These are phyloP conservation scores for Saccharomycopsis crataegensis DNA, from an alignment of 1,139 yeast genomes.

Conservation along the genomic window DNA sequence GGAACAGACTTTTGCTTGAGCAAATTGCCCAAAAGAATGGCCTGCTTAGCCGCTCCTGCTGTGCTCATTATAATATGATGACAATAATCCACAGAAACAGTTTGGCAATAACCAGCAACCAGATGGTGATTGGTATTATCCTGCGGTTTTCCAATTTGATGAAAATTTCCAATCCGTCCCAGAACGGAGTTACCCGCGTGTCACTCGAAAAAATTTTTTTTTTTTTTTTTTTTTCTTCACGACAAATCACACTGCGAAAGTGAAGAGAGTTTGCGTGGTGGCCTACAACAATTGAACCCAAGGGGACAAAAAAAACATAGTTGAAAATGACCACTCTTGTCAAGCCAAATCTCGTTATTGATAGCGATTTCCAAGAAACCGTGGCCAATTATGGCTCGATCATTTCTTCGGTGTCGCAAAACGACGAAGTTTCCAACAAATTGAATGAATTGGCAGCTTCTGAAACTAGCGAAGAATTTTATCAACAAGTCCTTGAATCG, in stretches of 20 bases:
- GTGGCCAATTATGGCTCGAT: constrained; percentile 14
- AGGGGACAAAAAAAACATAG: neutral
- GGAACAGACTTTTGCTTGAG: constrained; percentile 5
- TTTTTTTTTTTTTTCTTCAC: neutral
- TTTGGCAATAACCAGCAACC: too few relatives aligned
- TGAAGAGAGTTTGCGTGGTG: neutral
- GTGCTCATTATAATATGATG: neutral
- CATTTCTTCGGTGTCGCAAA: constrained; percentile 11
- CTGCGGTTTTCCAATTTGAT: too few relatives aligned
- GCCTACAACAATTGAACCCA: neutral
- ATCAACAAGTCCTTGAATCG: constrained; percentile 11
- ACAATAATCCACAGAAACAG: too few relatives aligned
- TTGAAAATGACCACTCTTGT: constrained; percentile 6
- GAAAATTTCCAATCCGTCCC: too few relatives aligned
- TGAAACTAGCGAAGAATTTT: constrained; percentile 7
- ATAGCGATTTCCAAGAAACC: constrained; percentile 17
- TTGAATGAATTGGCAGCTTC: constrained; percentile 1
- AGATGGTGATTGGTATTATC: too few relatives aligned
- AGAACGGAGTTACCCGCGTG: neutral
- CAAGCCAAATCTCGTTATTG: constrained; percentile 17
- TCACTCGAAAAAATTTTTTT: too few relatives aligned
- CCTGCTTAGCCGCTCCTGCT: constrained; percentile 4
- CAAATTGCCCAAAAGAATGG: constrained; percentile 9
- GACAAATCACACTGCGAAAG: neutral
- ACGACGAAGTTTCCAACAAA: constrained; percentile 14